These are phyloP conservation scores for Aureobasidium sp. DNA, from an alignment of 2,329 filamentous ascomycete genomes.

Conservation along the genomic window DNA sequence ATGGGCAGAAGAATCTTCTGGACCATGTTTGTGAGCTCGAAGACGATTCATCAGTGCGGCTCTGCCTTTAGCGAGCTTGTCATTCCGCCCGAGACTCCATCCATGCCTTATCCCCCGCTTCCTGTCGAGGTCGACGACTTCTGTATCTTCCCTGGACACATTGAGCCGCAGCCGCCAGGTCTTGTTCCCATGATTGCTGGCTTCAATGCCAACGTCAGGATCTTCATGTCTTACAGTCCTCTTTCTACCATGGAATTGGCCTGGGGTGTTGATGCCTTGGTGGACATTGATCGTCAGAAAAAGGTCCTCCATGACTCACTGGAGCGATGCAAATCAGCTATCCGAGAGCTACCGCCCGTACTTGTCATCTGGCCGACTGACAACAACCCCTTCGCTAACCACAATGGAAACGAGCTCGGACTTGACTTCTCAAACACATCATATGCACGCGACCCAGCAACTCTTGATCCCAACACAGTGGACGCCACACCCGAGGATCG, in stretches of 20 bases:
- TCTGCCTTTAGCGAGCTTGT: constrained; percentile 63
- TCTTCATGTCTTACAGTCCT: constrained; percentile 74
- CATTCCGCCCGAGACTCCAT: constrained; percentile 68
- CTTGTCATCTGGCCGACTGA: constrained; percentile 50
- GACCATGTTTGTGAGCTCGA: constrained; percentile 68
- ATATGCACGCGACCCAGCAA: constrained; percentile 23
- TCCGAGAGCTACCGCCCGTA: constrained; percentile 61
- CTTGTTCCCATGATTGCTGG: constrained; percentile 65
- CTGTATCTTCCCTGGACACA: constrained; percentile 64
- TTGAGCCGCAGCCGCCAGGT: constrained; percentile 62
- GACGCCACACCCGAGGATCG: constrained; percentile 34
- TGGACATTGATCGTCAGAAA: constrained; percentile 71
- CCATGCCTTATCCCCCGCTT: constrained; percentile 68
- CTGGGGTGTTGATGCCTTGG: constrained; percentile 70
- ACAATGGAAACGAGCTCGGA: constrained; percentile 21
- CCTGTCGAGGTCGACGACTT: constrained; percentile 80
- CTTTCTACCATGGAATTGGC: constrained; percentile 74
- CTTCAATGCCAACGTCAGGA: constrained; percentile 71
- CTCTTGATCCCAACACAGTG: constrained; percentile 23
- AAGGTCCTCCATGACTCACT: constrained; percentile 65
- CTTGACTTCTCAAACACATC: constrained; percentile 23
- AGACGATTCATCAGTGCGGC: constrained; percentile 68
- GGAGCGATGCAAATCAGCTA: constrained; percentile 60
- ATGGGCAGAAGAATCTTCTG: constrained; percentile 66
- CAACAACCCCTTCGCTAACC: constrained; percentile 28